phyloP scores from a whole-genome alignment of 148 eudicot species.

The Chenopodium quinoa region DNA sequence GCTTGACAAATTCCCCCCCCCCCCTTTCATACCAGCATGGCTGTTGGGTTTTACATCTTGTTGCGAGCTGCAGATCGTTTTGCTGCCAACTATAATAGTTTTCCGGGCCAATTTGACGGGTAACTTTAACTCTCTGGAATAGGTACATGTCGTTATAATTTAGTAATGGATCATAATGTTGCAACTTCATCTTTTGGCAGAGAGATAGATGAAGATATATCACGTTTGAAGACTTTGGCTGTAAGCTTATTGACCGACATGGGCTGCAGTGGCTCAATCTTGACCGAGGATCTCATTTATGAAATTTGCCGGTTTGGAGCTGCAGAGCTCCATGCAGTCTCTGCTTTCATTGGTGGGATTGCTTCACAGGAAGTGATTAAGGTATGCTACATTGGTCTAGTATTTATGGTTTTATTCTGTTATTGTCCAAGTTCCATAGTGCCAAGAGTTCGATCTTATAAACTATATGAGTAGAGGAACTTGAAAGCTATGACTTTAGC shows the following conservation, averaged over 20 bases:
- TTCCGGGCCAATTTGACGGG: slow-evolving; percentile 97
- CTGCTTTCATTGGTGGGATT: slow-evolving; percentile 84
- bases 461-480: not conserved
- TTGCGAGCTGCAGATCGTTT: slow-evolving; percentile 91
- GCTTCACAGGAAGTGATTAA: slow-evolving; percentile 96
- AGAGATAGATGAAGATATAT: slow-evolving; percentile 90
- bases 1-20: not conserved
- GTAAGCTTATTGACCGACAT: slow-evolving; percentile 66
- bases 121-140: slow-evolving; percentile 28
- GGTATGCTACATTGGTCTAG: slow-evolving; percentile 35
- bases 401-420: not conserved
- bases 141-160: not conserved
- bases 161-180: not conserved
- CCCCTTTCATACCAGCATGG: slow-evolving; percentile 50
- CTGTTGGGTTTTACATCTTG: slow-evolving; percentile 87
- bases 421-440: not conserved
- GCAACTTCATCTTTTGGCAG: slow-evolving; percentile 36
- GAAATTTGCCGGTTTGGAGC: slow-evolving; percentile 94
- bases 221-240: slow-evolving; percentile 73
- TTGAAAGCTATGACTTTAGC: not conserved
- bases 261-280: slow-evolving; percentile 73
- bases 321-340: slow-evolving; percentile 89
- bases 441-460: not conserved
- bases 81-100: slow-evolving; percentile 69
- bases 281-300: slow-evolving; percentile 86